Conservation (phyloP, 306 rosid genomes). For the Prunus persica region DNA sequence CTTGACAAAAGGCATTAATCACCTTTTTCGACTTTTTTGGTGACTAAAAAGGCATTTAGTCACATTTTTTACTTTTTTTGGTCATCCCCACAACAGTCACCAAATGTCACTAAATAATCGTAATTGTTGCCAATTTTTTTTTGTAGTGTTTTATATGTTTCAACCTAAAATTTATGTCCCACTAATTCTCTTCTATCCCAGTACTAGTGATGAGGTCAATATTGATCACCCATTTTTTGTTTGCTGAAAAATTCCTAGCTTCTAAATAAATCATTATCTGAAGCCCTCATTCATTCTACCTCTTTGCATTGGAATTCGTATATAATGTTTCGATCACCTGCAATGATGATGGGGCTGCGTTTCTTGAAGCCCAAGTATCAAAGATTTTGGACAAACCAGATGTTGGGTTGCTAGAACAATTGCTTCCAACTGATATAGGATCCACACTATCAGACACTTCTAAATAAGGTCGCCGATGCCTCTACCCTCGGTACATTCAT, state of each 20-base stretch:
- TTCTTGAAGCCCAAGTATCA: slow-evolving; percentile 27
- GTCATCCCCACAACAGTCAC: too few relatives aligned
- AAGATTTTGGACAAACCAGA: slow-evolving; percentile 20
- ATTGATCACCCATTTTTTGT: not conserved
- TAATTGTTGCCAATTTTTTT: too few relatives aligned
- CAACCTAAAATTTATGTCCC: not conserved
- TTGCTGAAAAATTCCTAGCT: slow-evolving; percentile 11
- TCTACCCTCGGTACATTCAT: slow-evolving; percentile 38
- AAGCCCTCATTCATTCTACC: slow-evolving; percentile 27
- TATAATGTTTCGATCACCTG: slow-evolving; percentile 33
- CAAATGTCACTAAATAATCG: too few relatives aligned
- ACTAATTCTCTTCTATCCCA: slow-evolving; percentile 10
- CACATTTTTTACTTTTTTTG: too few relatives aligned
- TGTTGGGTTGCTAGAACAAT: not conserved
- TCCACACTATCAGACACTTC: not conserved
- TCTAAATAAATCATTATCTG: slow-evolving; percentile 45
- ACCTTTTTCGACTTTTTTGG: not conserved
- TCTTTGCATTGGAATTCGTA: slow-evolving; percentile 40
- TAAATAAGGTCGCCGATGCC: slow-evolving; percentile 47
- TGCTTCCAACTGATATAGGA: slow-evolving; percentile 22
- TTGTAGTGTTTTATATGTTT: not conserved
- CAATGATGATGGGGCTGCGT: slow-evolving; percentile 41
- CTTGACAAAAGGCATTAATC: not conserved
- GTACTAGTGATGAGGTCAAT: not conserved
- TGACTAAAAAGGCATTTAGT: too few relatives aligned